Percentiles rank a stretch among this genome's conserved stretches.
phyloP scores from a whole-genome alignment of 768 basidiomycete genomes.

The Tulasnella sp. region DNA sequence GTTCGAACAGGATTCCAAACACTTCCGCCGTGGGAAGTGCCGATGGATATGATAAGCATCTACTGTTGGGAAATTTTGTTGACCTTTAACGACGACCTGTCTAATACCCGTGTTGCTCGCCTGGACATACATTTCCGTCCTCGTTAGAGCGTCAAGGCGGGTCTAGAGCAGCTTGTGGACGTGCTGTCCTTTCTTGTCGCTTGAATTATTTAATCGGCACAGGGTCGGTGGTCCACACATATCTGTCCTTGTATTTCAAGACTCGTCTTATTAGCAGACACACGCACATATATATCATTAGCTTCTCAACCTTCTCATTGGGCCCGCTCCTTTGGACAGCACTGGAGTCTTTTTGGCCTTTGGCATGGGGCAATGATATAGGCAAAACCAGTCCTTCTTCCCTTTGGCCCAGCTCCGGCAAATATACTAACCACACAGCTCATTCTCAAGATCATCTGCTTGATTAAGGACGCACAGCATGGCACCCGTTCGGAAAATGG shows the following conservation, averaged over 20 bases:
- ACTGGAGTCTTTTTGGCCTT: neutral
- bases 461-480: neutral
- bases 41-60: conserved; percentile 14
- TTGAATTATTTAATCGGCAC: neutral
- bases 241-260: neutral
- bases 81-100: conserved; percentile 15
- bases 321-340: neutral
- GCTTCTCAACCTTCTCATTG: neutral
- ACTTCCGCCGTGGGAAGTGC: conserved; percentile 1
- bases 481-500: neutral
- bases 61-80: conserved; percentile 5
- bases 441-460: neutral
- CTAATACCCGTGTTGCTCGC: conserved; percentile 27
- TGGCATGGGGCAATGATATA: neutral
- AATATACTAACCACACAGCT: neutral
- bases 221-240: conserved; percentile 5
- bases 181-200: conserved; percentile 5
- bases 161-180: neutral
- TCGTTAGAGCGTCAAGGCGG: conserved; percentile 21
- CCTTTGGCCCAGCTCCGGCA: too few species aligned
- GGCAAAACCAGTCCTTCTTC: neutral
- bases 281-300: neutral
- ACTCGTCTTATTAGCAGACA: neutral
- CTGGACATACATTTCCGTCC: neutral
- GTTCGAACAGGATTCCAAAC: conserved; percentile 13